These are phyloP conservation scores for Pleodorina starrii DNA, from an alignment of 139 green algal genomes.

Conservation along the genomic window DNA sequence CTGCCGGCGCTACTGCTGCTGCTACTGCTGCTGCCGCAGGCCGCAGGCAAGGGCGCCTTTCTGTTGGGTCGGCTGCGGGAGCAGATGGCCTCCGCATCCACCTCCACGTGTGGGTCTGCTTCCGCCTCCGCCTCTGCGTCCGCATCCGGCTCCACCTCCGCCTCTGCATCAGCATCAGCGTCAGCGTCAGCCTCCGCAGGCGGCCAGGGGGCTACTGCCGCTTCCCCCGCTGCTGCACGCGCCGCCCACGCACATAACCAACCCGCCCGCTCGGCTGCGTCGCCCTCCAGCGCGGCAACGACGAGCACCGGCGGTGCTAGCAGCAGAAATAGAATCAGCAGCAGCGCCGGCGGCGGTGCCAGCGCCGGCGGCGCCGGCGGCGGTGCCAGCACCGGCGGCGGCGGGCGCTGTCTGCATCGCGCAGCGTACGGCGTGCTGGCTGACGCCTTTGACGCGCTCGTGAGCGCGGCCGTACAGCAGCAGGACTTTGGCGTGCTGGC, in stretches of 20 bases:
- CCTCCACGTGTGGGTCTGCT: no score
- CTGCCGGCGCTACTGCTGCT: not conserved
- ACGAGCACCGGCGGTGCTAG: no score
- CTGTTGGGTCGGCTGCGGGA: slow-evolving; percentile 53
- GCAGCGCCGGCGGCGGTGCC: not conserved
- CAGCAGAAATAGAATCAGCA: not conserved
- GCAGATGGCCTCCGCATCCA: slow-evolving; percentile 28
- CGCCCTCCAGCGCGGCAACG: not conserved
- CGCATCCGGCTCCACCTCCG: no score
- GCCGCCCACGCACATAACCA: no score
- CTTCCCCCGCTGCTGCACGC: not conserved
- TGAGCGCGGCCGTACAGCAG: not conserved
- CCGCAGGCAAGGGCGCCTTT: slow-evolving; percentile 58
- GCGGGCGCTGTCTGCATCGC: not conserved
- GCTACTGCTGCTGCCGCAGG: slow-evolving; percentile 11
- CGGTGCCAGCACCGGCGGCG: not conserved
- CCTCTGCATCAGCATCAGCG: no score
- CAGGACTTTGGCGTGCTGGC: slow-evolving; percentile 18
- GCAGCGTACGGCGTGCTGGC: slow-evolving; percentile 24
- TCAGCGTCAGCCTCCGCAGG: not conserved
- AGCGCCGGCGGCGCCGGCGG: not conserved
- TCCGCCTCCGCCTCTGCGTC: no score
- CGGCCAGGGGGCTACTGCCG: not conserved
- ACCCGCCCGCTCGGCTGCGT: not conserved
- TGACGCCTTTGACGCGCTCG: slow-evolving; percentile 20